Conservation (phyloP, 495 filamentous ascomycete species). For the Aspergillus panamensis region DNA sequence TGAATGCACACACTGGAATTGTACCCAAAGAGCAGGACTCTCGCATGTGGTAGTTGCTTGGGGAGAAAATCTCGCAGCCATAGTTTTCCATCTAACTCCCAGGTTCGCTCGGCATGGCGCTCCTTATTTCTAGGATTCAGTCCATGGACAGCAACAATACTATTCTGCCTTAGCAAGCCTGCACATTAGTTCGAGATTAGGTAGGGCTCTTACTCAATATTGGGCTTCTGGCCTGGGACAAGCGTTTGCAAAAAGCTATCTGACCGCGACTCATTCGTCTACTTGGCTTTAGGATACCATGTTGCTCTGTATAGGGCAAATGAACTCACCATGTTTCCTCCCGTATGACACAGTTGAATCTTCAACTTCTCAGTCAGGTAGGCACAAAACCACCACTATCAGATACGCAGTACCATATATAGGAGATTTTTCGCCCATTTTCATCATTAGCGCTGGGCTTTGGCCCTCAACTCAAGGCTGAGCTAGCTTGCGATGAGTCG, state of each 20-base stretch:
- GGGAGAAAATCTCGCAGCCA: constrained; percentile 41
- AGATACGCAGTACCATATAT: too few species aligned
- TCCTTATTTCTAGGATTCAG: constrained; percentile 25
- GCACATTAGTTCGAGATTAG: neutral
- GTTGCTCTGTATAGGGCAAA: neutral
- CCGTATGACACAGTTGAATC: neutral
- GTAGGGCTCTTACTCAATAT: constrained; percentile 12
- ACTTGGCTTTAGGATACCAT: too few species aligned
- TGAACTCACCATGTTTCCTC: neutral
- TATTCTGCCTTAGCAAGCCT: constrained; percentile 15
- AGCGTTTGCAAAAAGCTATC: constrained; percentile 9
- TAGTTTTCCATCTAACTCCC: constrained; percentile 25
- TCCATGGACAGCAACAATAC: constrained; percentile 49
- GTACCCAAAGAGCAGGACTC: constrained; percentile 38
- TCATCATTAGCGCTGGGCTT: neutral
- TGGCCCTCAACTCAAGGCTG: neutral
- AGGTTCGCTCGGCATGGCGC: constrained; percentile 31
- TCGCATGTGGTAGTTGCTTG: constrained; percentile 24
- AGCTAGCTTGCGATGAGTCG: neutral
- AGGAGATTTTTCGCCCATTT: neutral
- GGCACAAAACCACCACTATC: too few species aligned
- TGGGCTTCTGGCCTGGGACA: constrained; percentile 8
- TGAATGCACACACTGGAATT: constrained; percentile 34
- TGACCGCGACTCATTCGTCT: neutral
- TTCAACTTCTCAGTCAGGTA: too few species aligned